Evolutionary conservation across 2,329 filamentous ascomycete genomes (phyloP).

Genomic region (Hypoxylon sp.): DNA sequence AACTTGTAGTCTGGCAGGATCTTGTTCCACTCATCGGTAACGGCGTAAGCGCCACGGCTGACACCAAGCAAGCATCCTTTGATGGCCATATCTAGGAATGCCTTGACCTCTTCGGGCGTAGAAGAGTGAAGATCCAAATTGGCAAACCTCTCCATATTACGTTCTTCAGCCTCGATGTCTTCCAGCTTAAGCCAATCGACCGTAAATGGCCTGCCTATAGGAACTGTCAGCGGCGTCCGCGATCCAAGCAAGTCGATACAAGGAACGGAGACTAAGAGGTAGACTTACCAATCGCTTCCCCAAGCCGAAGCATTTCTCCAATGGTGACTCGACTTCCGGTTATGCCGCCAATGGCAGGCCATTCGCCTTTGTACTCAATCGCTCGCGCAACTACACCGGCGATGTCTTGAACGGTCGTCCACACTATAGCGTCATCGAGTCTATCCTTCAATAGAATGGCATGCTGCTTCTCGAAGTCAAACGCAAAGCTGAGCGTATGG

Average conservation of each 20-base stretch:
- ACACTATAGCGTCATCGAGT: constrained; percentile 24
- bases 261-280: constrained; percentile 1
- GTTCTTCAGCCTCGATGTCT: constrained; percentile 48
- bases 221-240: constrained; percentile 1
- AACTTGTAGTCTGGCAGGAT: constrained; percentile 60
- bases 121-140: constrained; percentile 47
- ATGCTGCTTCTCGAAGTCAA: constrained; percentile 54
- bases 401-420: constrained; percentile 53
- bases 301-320: constrained; percentile 50
- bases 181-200: constrained; percentile 49
- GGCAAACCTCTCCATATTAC: constrained; percentile 46
- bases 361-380: constrained; percentile 55
- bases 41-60: constrained; percentile 28
- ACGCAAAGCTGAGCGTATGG: constrained; percentile 46
- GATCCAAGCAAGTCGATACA: background rate
- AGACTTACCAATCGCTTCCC: constrained; percentile 46
- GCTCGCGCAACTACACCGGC: constrained; percentile 52
- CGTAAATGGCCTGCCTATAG: constrained; percentile 45
- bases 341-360: constrained; percentile 56
- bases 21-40: constrained; percentile 58
- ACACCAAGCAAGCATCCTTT: constrained; percentile 39
- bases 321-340: constrained; percentile 49
- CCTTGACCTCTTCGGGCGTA: constrained; percentile 44
- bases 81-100: constrained; percentile 39
- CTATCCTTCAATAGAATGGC: constrained; percentile 49